A percentile compares a stretch with the other conserved stretches of the same genome.
Conservation (phyloP, 2,329 filamentous ascomycete species). For the Dryadomyces quercus-mongolicae region DNA sequence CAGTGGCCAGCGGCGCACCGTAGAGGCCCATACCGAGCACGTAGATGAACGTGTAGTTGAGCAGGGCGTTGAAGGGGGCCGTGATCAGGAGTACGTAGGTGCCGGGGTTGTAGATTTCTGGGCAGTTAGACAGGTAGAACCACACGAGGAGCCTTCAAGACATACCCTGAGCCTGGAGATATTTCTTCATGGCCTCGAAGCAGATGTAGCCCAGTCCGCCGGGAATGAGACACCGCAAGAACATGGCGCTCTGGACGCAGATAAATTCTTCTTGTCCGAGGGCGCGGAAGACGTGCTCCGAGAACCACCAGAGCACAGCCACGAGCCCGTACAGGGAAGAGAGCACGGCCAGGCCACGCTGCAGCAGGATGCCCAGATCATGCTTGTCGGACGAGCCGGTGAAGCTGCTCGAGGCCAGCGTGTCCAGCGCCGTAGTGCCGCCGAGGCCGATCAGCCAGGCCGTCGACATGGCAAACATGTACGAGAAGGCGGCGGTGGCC, state of each 20-base stretch:
- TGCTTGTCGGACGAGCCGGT: slow-evolving; percentile 70
- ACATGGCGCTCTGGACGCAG: slow-evolving; percentile 59
- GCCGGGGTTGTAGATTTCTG: slow-evolving; percentile 59
- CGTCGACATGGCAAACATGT: slow-evolving; percentile 89
- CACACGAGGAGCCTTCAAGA: slow-evolving; percentile 22
- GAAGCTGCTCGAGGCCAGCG: slow-evolving; percentile 69
- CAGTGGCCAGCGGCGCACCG: slow-evolving; percentile 70
- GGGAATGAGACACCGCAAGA: slow-evolving; percentile 62
- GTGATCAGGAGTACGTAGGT: slow-evolving; percentile 75
- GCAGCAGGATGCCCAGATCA: slow-evolving; percentile 66
- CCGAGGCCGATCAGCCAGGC: slow-evolving; percentile 80
- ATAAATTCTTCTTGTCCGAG: slow-evolving; percentile 72
- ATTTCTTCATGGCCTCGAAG: slow-evolving; percentile 80
- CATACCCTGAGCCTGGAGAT: slow-evolving; percentile 76
- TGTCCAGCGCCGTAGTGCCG: slow-evolving; percentile 77
- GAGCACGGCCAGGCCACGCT: slow-evolving; percentile 63
- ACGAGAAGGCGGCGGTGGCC: slow-evolving; percentile 73
- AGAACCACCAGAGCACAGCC: slow-evolving; percentile 60
- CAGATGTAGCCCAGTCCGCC: slow-evolving; percentile 79
- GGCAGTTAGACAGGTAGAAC: neutral
- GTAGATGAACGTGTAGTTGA: slow-evolving; percentile 75
- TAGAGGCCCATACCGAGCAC: slow-evolving; percentile 58
- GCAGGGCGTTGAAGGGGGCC: slow-evolving; percentile 65
- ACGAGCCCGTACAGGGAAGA: slow-evolving; percentile 61
- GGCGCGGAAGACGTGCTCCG: slow-evolving; percentile 59